Conservation (phyloP, 495 filamentous ascomycete species). For the Penicillium goetzii region DNA sequence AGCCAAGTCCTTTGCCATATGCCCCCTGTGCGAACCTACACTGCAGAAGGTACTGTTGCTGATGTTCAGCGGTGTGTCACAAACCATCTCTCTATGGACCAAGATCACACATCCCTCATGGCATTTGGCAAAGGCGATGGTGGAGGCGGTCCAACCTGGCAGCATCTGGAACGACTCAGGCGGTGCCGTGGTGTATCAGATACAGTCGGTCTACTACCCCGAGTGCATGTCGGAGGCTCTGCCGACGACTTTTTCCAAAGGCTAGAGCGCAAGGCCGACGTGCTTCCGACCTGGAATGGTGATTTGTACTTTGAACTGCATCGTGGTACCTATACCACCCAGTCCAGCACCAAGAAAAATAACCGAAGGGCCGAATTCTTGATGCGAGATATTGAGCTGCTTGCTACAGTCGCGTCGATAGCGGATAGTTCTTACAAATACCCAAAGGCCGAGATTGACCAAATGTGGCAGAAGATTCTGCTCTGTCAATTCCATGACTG, state of each 20-base stretch:
- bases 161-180: conserved; percentile 90
- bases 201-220: conserved; percentile 77
- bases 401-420: conserved; percentile 84
- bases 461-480: conserved; percentile 86
- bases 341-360: conserved; percentile 93
- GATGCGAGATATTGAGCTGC: conserved; percentile 81
- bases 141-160: conserved; percentile 89
- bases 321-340: conserved; percentile 94
- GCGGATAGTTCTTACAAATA: conserved; percentile 68
- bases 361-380: conserved; percentile 84
- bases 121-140: conserved; percentile 97
- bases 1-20: conserved; percentile 97
- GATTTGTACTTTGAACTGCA: conserved; percentile 98
- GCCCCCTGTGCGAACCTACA: conserved; percentile 92
- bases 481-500: conserved; percentile 99
- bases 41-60: conserved; percentile 90
- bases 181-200: conserved; percentile 92
- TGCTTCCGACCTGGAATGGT: conserved; percentile 93
- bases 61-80: conserved; percentile 88
- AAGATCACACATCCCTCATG: conserved; percentile 83
- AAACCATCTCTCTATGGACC: conserved; percentile 93
- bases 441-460: conserved; percentile 88
- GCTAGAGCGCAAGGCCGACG: conserved; percentile 70
- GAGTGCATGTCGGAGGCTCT: conserved; percentile 84
- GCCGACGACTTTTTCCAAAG: conserved; percentile 93